phyloP scores from a whole-genome alignment of 495 filamentous ascomycete genomes.

The Hypoxylon intermedium region DNA sequence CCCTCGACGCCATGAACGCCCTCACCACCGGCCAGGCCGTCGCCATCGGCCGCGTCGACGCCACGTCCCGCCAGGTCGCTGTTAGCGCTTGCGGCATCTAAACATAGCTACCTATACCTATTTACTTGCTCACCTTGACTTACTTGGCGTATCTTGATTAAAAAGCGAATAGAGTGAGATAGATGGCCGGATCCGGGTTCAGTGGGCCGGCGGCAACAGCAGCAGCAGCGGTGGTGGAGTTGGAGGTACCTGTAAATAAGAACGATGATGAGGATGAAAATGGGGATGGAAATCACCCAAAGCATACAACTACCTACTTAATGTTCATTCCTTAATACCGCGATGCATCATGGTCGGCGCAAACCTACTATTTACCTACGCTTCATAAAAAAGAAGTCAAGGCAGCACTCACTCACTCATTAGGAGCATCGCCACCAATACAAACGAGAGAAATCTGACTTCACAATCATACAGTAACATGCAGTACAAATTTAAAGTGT shows the following conservation, averaged over 20 bases:
- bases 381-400: not conserved
- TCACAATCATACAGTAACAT: not conserved
- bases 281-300: too few relatives aligned
- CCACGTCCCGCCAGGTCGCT: slow-evolving; percentile 53
- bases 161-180: not conserved
- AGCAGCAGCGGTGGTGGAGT: too few relatives aligned
- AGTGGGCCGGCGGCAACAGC: too few relatives aligned
- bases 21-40: slow-evolving; percentile 60
- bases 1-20: slow-evolving; percentile 66
- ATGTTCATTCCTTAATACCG: slow-evolving; percentile 35
- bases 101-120: not conserved
- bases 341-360: slow-evolving; percentile 14
- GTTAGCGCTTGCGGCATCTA: slow-evolving; percentile 49
- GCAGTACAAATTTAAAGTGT: not conserved
- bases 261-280: too few relatives aligned
- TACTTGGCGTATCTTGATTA: not conserved
- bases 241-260: too few relatives aligned
- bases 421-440: slow-evolving; percentile 9
- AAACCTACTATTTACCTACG: slow-evolving; percentile 4
- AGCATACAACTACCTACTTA: slow-evolving; percentile 19
- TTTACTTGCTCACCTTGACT: not conserved
- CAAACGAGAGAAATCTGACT: not conserved
- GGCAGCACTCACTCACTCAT: slow-evolving; percentile 24
- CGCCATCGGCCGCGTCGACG: slow-evolving; percentile 38
- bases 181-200: too few relatives aligned